Conservation (phyloP, 1,139 yeast genomes). For the Pichia sp. region DNA sequence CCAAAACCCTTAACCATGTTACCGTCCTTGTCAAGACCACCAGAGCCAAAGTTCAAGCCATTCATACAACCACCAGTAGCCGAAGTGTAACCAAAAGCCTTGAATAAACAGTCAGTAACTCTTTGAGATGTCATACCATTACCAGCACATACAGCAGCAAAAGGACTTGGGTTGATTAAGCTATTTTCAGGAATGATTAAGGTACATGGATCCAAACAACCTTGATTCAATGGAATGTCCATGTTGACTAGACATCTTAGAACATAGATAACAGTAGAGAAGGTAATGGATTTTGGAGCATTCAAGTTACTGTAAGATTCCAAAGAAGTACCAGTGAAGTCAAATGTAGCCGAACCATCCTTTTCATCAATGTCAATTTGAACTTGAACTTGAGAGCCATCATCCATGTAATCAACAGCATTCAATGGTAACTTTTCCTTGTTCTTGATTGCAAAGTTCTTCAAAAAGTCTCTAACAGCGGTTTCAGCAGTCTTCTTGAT, state of each 20-base stretch:
- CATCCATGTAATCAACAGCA: constrained; percentile 53
- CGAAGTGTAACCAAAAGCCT: constrained; percentile 36
- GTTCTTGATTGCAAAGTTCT: constrained; percentile 22
- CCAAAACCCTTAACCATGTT: constrained; percentile 34
- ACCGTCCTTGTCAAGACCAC: constrained; percentile 28
- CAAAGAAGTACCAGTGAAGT: constrained; percentile 45
- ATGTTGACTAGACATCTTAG: constrained; percentile 36
- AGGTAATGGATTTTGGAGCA: constrained; percentile 37
- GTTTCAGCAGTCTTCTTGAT: constrained; percentile 53
- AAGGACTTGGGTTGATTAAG: constrained; percentile 33
- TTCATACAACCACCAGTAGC: constrained; percentile 39
- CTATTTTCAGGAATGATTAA: constrained; percentile 33
- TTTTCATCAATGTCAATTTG: constrained; percentile 34
- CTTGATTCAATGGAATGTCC: constrained; percentile 41
- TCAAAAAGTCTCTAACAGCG: constrained; percentile 38
- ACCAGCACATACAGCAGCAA: constrained; percentile 41
- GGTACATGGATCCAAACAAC: constrained; percentile 36
- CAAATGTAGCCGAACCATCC: constrained; percentile 40
- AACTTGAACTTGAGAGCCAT: constrained; percentile 47
- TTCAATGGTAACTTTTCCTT: constrained; percentile 31
- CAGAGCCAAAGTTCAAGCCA: constrained; percentile 38
- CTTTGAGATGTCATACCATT: constrained; percentile 42
- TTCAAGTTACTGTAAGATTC: constrained; percentile 37
- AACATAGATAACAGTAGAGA: constrained; percentile 36
- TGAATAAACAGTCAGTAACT: constrained; percentile 35